phyloP scores from a whole-genome alignment of 495 filamentous ascomycete genomes.

The Coniosporium apollinis region DNA sequence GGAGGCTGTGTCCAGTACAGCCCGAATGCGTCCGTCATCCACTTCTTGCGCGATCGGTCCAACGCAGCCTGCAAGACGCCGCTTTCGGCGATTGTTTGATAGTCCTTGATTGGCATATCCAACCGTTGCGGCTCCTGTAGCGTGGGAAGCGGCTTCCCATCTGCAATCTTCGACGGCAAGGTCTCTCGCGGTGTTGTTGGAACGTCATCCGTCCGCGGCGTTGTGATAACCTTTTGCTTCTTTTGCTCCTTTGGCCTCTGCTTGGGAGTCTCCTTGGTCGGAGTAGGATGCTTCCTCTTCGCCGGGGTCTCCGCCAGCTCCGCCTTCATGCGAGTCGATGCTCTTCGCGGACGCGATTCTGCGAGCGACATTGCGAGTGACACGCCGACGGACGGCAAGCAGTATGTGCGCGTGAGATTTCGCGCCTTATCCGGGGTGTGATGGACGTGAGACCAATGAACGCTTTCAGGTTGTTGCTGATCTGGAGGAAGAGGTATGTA shows the following conservation, averaged over 20 bases:
- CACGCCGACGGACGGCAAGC: too few species aligned
- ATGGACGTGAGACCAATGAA: too few species aligned
- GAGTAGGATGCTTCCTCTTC: conserved; percentile 5
- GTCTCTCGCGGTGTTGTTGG: conserved; percentile 13
- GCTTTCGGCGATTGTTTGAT: conserved; percentile 60
- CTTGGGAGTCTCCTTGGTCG: neutral
- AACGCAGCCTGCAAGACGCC: conserved; percentile 73
- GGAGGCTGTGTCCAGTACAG: conserved; percentile 81
- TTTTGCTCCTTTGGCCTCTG: neutral
- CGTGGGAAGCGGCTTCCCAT: conserved; percentile 58
- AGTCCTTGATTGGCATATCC: conserved; percentile 48
- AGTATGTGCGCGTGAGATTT: too few species aligned
- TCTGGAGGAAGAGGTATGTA: too few species aligned
- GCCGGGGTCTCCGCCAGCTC: conserved; percentile 8
- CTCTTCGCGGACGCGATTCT: too few species aligned
- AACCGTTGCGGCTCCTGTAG: conserved; percentile 49
- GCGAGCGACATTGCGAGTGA: too few species aligned
- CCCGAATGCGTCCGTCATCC: conserved; percentile 71
- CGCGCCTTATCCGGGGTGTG: too few species aligned
- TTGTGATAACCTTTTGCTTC: too few species aligned
- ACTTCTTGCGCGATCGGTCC: conserved; percentile 68
- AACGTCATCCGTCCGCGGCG: neutral
- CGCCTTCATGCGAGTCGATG: conserved; percentile 3
- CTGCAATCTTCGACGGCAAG: conserved; percentile 45
- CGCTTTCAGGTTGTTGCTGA: too few species aligned